Base-by-base conservation (phyloP, 306 rosid genomes). In the Corylus avellana region DNA sequence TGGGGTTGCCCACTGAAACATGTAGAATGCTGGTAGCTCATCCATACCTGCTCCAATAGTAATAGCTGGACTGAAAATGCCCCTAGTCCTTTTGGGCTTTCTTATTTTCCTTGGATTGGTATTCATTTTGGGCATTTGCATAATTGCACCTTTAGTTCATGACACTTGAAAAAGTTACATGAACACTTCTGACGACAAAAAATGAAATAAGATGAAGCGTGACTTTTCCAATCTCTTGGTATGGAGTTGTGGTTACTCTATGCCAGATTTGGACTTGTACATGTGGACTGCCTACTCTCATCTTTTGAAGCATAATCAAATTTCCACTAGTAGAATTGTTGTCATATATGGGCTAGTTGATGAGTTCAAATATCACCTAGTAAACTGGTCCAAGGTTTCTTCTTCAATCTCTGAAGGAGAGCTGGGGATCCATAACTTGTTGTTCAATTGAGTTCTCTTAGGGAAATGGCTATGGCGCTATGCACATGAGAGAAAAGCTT, bases 301-400 rank as follows among this genome's bases (percentile, higher is more conserved):
- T 75, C 73, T 49, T 76, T 72, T 70, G 61, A 69, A 72, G 77
- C 53, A 53, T 17, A 39, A 59, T 49, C 49, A 68, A 55, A 35
- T 69, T n/a, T 71, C 44, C 12, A 59, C 56, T 77, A 35, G 37
- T 20, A 39, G 49, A 53, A 32, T n/a, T n/a, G 35, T 50, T 55
- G 25, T 63, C 8, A 77, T 61, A 55, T 39, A 39, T 39, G 44
- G 44, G 44, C 44, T 39, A 39, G 6, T 4, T 39, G 44, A 39
- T 39, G 6, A 39, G 44, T 39, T 39, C 44, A 39, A 39, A 39
- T 39, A 39, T 5, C 44, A 39, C 44, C 44, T 39, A 5, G 44
- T 3, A 39, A 39, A 5, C 44, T 39, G 44, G 44, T 39, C 44
- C 44, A 39, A 3, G 5, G 7, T 39, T 39, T 39, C 35, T 4